These are phyloP conservation scores for Rhodotorula graminis DNA, from an alignment of 768 basidiomycete species.

Conservation along the genomic window DNA sequence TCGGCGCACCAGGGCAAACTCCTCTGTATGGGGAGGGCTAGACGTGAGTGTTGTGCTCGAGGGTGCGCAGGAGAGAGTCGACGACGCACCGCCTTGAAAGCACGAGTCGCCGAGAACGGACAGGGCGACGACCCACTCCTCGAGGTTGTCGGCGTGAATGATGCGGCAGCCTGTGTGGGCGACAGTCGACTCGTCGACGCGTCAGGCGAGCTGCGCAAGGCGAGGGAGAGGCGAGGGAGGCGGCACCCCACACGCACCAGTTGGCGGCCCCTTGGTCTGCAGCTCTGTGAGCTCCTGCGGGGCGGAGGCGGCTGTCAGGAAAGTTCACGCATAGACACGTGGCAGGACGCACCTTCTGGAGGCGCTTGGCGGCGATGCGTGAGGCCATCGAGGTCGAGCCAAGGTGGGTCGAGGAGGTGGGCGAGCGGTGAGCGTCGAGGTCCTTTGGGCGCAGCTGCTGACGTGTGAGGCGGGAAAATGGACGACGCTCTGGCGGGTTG, in stretches of 20 bases:
- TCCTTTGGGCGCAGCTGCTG: too few relatives aligned
- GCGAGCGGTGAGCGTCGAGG: not conserved
- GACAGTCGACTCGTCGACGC: rapidly evolving
- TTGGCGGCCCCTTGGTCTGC: conserved; percentile 12
- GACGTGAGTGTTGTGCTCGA: not conserved
- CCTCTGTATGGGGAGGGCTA: not conserved
- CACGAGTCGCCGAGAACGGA: conserved; percentile 78
- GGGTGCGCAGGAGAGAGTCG: not conserved
- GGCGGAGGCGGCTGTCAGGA: too few relatives aligned
- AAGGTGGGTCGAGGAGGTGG: not conserved
- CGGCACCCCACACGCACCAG: conserved; percentile 50
- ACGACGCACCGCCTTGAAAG: conserved; percentile 58
- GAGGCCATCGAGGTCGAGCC: conserved; percentile 11
- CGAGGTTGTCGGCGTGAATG: conserved; percentile 63
- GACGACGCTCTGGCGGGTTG: too few relatives aligned
- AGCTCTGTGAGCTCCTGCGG: conserved; percentile 30
- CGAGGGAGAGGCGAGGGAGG: too few relatives aligned
- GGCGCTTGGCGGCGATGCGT: conserved; percentile 20
- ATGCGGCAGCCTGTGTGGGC: conserved; percentile 53
- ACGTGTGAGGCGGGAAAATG: too few relatives aligned
- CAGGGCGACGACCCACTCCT: conserved; percentile 71
- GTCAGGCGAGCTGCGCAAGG: not conserved
- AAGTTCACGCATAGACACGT: too few relatives aligned
- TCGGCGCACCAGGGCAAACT: conserved; percentile 17
- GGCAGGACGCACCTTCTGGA: conserved; percentile 29